phyloP scores from a whole-genome alignment of 768 basidiomycete species.

The Galerina sulciceps region DNA sequence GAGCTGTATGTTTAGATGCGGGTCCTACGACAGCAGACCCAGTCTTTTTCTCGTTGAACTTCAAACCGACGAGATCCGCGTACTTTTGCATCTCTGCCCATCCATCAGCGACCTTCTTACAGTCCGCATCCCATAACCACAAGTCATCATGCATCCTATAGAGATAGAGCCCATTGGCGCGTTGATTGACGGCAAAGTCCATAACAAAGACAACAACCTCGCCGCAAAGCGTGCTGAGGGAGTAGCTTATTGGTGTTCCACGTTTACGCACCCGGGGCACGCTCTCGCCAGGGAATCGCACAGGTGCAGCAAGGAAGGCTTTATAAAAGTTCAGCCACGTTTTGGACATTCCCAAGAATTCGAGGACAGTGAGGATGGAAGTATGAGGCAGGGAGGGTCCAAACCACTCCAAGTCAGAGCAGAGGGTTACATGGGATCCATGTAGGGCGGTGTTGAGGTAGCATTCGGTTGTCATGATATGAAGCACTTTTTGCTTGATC shows the following conservation, averaged over 20 bases:
- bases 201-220: slow-evolving; percentile 46
- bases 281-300: slow-evolving; percentile 34
- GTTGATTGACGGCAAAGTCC: slow-evolving; percentile 52
- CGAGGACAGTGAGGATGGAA: slow-evolving; percentile 41
- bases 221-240: slow-evolving; percentile 42
- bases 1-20: neutral
- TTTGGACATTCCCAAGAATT: slow-evolving; percentile 43
- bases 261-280: slow-evolving; percentile 38
- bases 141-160: slow-evolving; percentile 51
- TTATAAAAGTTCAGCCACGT: slow-evolving; percentile 28
- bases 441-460: slow-evolving; percentile 41
- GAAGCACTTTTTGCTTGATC: slow-evolving; percentile 42
- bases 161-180: slow-evolving; percentile 43
- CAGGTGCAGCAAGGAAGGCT: slow-evolving; percentile 34
- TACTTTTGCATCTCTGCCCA: slow-evolving; percentile 47
- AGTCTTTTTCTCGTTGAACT: slow-evolving; percentile 45
- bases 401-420: slow-evolving; percentile 51
- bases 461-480: slow-evolving; percentile 43
- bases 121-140: slow-evolving; percentile 43
- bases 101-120: slow-evolving; percentile 33
- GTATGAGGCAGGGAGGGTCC: slow-evolving; percentile 46
- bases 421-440: slow-evolving; percentile 37
- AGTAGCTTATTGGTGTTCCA: slow-evolving; percentile 46
- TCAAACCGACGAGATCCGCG: slow-evolving; percentile 41
- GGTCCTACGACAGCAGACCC: slow-evolving; percentile 40